A percentile compares a stretch with the other conserved stretches of the same genome.
These are phyloP conservation scores for Lactifluus echinatus DNA, from an alignment of 768 basidiomycete species.

Conservation along the genomic window DNA sequence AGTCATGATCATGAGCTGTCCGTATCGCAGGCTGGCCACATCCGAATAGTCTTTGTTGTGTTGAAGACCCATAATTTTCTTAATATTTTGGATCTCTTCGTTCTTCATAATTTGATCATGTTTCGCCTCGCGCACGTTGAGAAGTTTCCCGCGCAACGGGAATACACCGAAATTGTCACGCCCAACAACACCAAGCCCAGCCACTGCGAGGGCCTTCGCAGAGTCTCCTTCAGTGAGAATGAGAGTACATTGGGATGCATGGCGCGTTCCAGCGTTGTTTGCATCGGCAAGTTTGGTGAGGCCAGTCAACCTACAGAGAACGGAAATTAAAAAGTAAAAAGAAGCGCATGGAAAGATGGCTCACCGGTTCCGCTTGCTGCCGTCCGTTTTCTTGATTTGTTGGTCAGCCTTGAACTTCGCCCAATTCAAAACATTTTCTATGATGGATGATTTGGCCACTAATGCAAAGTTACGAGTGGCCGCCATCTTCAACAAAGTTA, in stretches of 20 bases:
- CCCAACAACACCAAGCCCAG: constrained; percentile 90
- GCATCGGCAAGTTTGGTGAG: constrained; percentile 93
- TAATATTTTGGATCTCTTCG: constrained; percentile 92
- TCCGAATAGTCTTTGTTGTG: constrained; percentile 84
- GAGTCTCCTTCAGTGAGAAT: constrained; percentile 99
- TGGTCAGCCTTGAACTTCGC: constrained; percentile 97
- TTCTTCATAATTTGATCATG: constrained; percentile 99
- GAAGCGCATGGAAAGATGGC: constrained; percentile 20
- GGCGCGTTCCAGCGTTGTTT: constrained; percentile 87
- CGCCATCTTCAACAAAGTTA: neutral
- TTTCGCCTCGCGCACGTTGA: constrained; percentile 95
- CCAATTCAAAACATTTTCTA: constrained; percentile 91
- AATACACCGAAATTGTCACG: constrained; percentile 97
- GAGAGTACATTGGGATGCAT: constrained; percentile 78
- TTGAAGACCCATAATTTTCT: constrained; percentile 95
- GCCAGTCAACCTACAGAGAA: constrained; percentile 61
- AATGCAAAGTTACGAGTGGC: neutral
- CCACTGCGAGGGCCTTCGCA: constrained; percentile 92
- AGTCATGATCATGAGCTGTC: constrained; percentile 97
- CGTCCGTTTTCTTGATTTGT: constrained; percentile 93
- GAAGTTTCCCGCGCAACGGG: constrained; percentile 90
- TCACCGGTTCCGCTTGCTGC: constrained; percentile 77
- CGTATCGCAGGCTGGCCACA: constrained; percentile 70
- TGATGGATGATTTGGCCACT: constrained; percentile 85
- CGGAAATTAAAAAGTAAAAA: neutral